Conservation (phyloP, 2,329 filamentous ascomycete species). For the Fusarium proliferatum region DNA sequence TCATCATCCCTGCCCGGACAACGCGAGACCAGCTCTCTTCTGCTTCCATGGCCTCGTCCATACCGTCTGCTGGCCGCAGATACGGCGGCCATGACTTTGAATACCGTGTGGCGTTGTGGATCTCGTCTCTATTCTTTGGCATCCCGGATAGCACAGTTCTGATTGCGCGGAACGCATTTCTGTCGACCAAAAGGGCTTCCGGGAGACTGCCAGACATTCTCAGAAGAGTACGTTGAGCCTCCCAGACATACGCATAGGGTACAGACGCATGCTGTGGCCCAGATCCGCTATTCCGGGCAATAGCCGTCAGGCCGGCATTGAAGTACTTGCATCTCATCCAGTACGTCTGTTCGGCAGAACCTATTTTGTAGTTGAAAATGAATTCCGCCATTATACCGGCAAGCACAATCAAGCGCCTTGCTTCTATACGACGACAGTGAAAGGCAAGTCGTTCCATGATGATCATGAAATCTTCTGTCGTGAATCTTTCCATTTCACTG, state of each 20-base stretch:
- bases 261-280: slow-evolving; percentile 39
- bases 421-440: slow-evolving; percentile 50
- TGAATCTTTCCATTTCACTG: slow-evolving; percentile 29
- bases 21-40: slow-evolving; percentile 66
- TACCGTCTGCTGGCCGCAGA: slow-evolving; percentile 65
- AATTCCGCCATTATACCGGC: slow-evolving; percentile 44
- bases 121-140: slow-evolving; percentile 64
- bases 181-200: slow-evolving; percentile 62
- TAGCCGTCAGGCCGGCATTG: slow-evolving; percentile 44
- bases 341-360: slow-evolving; percentile 38
- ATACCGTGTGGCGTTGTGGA: slow-evolving; percentile 59
- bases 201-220: slow-evolving; percentile 61
- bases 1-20: slow-evolving; percentile 63
- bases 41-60: slow-evolving; percentile 64
- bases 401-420: slow-evolving; percentile 48
- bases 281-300: slow-evolving; percentile 43
- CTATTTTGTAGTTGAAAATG: slow-evolving; percentile 39
- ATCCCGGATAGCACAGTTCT: slow-evolving; percentile 64
- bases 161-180: slow-evolving; percentile 65
- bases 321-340: slow-evolving; percentile 48
- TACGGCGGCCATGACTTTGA: slow-evolving; percentile 70
- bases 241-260: slow-evolving; percentile 59
- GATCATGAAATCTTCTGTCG: slow-evolving; percentile 39
- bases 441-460: slow-evolving; percentile 43
- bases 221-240: slow-evolving; percentile 66